Conservation (phyloP, 1,284 basidiomycete species). For the Malassezia pachydermatis region DNA sequence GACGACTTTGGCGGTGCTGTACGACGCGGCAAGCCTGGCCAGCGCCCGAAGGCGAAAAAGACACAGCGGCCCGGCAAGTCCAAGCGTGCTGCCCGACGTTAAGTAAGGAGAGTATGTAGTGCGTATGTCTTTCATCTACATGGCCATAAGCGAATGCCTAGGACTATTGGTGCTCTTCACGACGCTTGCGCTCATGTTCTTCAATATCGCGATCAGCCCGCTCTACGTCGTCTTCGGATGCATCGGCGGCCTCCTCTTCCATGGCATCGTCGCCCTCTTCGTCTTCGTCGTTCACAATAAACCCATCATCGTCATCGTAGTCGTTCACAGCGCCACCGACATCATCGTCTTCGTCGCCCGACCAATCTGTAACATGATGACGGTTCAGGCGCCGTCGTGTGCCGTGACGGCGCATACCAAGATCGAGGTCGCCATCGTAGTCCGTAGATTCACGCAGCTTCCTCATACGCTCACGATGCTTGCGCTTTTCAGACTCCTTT, state of each 20-base stretch:
- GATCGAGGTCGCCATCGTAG: conserved; percentile 28
- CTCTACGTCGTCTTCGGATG: conserved; percentile 16
- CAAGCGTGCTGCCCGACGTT: conserved; percentile 16
- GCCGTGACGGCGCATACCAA: conserved; percentile 9
- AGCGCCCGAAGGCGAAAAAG: conserved; percentile 2
- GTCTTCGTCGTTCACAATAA: conserved; percentile 35
- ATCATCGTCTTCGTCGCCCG: conserved; percentile 34
- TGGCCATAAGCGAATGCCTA: background rate
- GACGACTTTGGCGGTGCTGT: conserved; percentile 26
- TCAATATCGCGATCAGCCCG: conserved; percentile 13
- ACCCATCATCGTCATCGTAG: conserved; percentile 36
- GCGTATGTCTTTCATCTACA: background rate
- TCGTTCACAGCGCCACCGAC: conserved; percentile 20
- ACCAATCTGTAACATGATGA: conserved; percentile 26
- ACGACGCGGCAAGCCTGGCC: background rate
- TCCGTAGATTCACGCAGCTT: conserved; percentile 26
- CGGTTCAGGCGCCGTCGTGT: conserved; percentile 23
- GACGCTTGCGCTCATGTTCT: conserved; percentile 11
- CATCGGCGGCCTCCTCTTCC: conserved; percentile 6
- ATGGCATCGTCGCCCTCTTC: conserved; percentile 24
- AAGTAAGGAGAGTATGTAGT: background rate
- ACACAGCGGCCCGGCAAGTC: conserved; percentile 13
- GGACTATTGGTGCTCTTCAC: conserved; percentile 2
- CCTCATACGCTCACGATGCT: conserved; percentile 30
- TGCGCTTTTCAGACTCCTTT: conserved; percentile 39